A percentile compares a stretch with the other conserved stretches of the same genome.
Conservation (phyloP, 2,329 filamentous ascomycete genomes). For the Exophiala sp. region DNA sequence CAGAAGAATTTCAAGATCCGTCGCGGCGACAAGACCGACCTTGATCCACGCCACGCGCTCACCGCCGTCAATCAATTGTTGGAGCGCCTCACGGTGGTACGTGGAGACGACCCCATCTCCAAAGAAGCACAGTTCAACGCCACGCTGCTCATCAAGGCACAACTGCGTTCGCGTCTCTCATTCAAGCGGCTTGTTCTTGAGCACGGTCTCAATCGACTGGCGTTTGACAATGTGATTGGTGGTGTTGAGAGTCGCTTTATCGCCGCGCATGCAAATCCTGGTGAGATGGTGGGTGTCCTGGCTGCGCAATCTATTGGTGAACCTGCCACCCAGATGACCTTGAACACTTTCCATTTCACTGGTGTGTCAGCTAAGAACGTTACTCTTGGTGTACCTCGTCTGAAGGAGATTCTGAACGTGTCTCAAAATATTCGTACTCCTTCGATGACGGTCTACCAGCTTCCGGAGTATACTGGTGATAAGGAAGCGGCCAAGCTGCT, state of each 20-base stretch:
- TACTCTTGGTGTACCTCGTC: conserved; percentile 94
- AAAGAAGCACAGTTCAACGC: conserved; percentile 82
- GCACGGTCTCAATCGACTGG: conserved; percentile 82
- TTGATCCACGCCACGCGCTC: conserved; percentile 84
- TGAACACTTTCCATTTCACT: conserved; percentile 99
- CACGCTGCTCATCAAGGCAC: conserved; percentile 86
- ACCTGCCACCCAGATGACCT: conserved; percentile 97
- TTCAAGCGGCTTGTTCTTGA: conserved; percentile 89
- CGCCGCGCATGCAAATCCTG: conserved; percentile 79
- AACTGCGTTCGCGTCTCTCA: conserved; percentile 81
- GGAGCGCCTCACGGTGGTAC: conserved; percentile 76
- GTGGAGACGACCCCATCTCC: conserved; percentile 78
- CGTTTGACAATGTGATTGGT: conserved; percentile 87
- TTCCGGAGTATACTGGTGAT: conserved; percentile 56
- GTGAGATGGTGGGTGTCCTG: conserved; percentile 98
- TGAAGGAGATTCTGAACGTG: conserved; percentile 98
- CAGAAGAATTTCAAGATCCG: conserved; percentile 89
- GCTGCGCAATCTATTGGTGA: conserved; percentile 98
- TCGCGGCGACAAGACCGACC: conserved; percentile 77
- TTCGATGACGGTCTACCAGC: conserved; percentile 88
- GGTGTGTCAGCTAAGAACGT: conserved; percentile 99
- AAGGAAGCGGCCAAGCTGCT: conserved; percentile 81
- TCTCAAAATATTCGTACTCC: conserved; percentile 98
- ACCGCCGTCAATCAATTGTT: conserved; percentile 72
- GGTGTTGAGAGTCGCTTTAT: conserved; percentile 87